A percentile compares a stretch with the other conserved stretches of the same genome.
These are phyloP conservation scores for Didymosphaeria variabile DNA, from an alignment of 2,329 filamentous ascomycete genomes.

Conservation along the genomic window DNA sequence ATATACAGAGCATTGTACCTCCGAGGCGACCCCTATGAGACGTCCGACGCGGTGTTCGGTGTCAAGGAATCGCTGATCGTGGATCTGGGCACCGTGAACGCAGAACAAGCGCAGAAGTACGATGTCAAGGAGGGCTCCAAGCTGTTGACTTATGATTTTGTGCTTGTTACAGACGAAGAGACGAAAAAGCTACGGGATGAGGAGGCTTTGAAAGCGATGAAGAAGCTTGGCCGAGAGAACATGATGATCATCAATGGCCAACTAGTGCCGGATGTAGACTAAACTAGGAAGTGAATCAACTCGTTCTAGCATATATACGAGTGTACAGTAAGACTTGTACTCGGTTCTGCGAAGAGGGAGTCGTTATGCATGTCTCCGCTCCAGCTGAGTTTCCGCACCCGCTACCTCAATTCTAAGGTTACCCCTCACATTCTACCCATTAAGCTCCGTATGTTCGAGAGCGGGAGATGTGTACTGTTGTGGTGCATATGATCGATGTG, in stretches of 20 bases:
- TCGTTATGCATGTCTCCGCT: background rate
- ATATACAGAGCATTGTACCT: constrained; percentile 74
- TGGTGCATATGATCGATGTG: no score
- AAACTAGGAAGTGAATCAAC: background rate
- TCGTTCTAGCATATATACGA: background rate
- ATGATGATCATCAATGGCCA: constrained; percentile 80
- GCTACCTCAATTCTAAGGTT: background rate
- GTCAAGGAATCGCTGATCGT: constrained; percentile 78
- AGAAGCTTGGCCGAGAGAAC: constrained; percentile 68
- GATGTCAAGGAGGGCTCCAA: constrained; percentile 69
- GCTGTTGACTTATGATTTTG: constrained; percentile 77
- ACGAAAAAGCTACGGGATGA: constrained; percentile 71
- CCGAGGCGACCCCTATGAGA: constrained; percentile 79
- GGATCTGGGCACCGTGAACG: constrained; percentile 35
- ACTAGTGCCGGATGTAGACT: constrained; percentile 76
- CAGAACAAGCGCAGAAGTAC: constrained; percentile 53
- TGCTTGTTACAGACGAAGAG: constrained; percentile 76
- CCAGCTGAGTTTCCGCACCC: background rate
- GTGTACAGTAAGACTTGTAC: background rate
- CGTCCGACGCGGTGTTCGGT: constrained; percentile 82
- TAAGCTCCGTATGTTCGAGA: no score
- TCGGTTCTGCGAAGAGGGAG: background rate
- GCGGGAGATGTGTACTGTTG: no score
- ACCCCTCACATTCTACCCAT: background rate
- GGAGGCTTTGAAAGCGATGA: constrained; percentile 72